A percentile compares a stretch with the other conserved stretches of the same genome.
phyloP scores from a whole-genome alignment of 176 grass and related monocot genomes.

The Lolium perenne region DNA sequence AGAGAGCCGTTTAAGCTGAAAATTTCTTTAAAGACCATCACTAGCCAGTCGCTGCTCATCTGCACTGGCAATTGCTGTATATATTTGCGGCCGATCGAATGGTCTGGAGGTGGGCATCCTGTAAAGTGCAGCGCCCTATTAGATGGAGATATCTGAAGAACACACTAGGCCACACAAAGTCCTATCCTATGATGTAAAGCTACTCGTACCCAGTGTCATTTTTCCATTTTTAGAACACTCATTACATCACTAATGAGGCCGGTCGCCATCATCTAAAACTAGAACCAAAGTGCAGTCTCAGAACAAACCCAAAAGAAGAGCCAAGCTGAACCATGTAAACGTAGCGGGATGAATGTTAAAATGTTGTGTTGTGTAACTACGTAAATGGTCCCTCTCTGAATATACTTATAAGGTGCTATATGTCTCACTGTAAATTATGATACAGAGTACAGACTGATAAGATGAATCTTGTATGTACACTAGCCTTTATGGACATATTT shows the following conservation, averaged over 20 bases:
- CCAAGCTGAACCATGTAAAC: conserved; percentile 30
- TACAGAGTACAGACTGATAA: background rate
- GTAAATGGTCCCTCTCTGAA: background rate
- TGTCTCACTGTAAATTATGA: background rate
- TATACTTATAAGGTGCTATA: background rate
- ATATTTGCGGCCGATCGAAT: background rate
- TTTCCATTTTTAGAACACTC: conserved; percentile 31
- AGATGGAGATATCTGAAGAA: background rate
- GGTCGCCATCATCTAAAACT: conserved; percentile 11
- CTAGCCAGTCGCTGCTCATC: background rate
- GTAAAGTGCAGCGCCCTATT: background rate
- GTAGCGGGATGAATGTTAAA: background rate
- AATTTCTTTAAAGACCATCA: background rate
- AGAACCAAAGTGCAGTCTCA: conserved; percentile 12
- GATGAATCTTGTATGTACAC: background rate
- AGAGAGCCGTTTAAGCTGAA: background rate
- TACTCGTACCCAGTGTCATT: background rate
- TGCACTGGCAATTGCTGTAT: background rate
- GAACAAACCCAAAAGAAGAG: conserved; percentile 37
- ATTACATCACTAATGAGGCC: conserved; percentile 27
- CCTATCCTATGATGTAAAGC: conserved; percentile 16
- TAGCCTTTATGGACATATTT: conserved; percentile 16
- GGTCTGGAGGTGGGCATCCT: background rate
- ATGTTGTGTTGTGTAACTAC: conserved; percentile 27
- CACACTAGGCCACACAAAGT: conserved; percentile 12